Evolutionary conservation across 73 alveolate species (phyloP).

Genomic region (Tetrahymena borealis): DNA sequence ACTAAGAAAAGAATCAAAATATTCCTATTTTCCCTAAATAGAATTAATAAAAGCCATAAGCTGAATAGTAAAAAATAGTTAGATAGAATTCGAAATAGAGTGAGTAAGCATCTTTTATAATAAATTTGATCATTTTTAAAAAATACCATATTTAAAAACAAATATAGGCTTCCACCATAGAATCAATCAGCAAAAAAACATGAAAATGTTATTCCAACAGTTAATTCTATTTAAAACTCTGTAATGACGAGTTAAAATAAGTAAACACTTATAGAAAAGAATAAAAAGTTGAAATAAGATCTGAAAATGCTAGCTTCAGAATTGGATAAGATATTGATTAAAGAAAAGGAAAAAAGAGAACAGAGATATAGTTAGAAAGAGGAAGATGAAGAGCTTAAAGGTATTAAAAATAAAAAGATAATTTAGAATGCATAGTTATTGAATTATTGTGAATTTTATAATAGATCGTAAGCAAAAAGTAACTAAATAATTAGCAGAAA

Average conservation of each 20-base stretch:
- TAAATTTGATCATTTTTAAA: not conserved
- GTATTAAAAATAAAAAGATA: not conserved
- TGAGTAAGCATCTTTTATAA: not conserved
- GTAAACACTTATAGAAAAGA: not conserved
- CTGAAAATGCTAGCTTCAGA: not conserved
- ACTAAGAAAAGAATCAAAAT: not conserved
- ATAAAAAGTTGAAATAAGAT: not conserved
- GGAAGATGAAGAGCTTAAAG: not conserved
- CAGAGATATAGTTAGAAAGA: not conserved
- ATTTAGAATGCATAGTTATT: too few relatives aligned
- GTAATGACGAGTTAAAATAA: not conserved
- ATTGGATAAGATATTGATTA: not conserved
- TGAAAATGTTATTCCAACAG: not conserved
- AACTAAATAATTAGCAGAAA: not conserved
- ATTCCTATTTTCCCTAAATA: not conserved
- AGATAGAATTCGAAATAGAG: not conserved
- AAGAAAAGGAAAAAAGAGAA: not conserved
- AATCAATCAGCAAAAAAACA: not conserved
- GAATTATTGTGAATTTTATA: not conserved
- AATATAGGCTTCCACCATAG: not conserved
- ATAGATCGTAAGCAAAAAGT: not conserved
- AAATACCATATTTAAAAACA: not conserved
- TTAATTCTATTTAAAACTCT: not conserved
- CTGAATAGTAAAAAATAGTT: not conserved
- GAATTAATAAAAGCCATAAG: not conserved